Percentiles rank a stretch among this genome's conserved stretches.
These are phyloP conservation scores for Jamesozyma spencerorum DNA, from an alignment of 805 yeast genomes.

Conservation along the genomic window DNA sequence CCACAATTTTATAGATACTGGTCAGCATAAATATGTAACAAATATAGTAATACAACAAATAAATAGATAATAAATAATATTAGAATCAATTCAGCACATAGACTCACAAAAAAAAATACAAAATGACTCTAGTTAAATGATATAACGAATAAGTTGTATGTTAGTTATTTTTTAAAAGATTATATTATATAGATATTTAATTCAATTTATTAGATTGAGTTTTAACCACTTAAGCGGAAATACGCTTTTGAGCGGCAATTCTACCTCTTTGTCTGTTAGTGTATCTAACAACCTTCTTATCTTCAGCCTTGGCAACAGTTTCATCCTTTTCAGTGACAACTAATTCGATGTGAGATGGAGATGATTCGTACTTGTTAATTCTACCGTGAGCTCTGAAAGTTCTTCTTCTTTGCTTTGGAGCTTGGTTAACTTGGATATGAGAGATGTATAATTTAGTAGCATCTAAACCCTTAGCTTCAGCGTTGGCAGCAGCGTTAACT, in stretches of 20 bases:
- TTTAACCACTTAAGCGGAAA: slow-evolving; percentile 45
- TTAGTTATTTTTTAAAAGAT: slow-evolving; percentile 3
- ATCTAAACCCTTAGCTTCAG: slow-evolving; percentile 98
- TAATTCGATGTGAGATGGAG: slow-evolving; percentile 98
- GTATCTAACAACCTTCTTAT: slow-evolving; percentile 59
- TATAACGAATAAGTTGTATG: neutral
- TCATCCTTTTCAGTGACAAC: slow-evolving; percentile 93
- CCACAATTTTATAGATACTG: slow-evolving; percentile 59
- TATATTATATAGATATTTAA: slow-evolving; percentile 5
- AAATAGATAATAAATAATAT: neutral
- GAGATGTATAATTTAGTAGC: slow-evolving; percentile 86
- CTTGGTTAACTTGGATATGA: slow-evolving; percentile 99
- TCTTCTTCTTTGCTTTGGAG: slow-evolving; percentile 99
- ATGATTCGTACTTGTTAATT: slow-evolving; percentile 97
- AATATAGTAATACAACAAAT: neutral
- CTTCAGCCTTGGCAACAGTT: slow-evolving; percentile 84
- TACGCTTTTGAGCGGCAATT: slow-evolving; percentile 79
- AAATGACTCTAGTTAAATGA: neutral
- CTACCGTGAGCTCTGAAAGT: slow-evolving; percentile 99
- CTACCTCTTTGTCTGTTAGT: slow-evolving; percentile 90
- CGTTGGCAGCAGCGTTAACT: slow-evolving; percentile 97
- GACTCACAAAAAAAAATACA: neutral
- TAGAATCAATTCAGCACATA: neutral
- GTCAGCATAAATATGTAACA: slow-evolving; percentile 39
- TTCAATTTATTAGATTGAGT: neutral